These are phyloP conservation scores for Calvatia gigantea DNA, from an alignment of 768 basidiomycete species.

Conservation along the genomic window DNA sequence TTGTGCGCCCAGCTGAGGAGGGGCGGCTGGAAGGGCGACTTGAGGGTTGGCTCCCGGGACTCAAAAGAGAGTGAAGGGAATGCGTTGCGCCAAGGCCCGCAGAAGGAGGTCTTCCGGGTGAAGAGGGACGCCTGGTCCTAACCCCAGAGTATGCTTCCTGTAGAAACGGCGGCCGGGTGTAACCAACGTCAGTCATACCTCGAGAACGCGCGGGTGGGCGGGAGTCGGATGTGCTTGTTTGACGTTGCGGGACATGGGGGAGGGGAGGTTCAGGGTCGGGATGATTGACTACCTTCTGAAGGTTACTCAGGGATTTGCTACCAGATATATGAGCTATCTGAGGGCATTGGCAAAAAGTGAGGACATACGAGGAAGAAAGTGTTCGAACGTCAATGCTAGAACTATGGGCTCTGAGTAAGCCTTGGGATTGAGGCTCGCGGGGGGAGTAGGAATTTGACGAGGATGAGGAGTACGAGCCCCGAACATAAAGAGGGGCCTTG, in stretches of 20 bases:
- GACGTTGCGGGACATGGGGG: conserved; percentile 22
- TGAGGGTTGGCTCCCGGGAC: conserved; percentile 7
- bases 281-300: conserved; percentile 1
- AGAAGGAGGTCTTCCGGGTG: conserved; percentile 6
- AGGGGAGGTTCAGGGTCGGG: conserved; percentile 23
- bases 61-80: conserved; percentile 6
- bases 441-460: conserved; percentile 49
- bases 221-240: conserved; percentile 30
- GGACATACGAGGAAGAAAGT: conserved; percentile 10
- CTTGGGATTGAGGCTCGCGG: conserved; percentile 24
- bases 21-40: conserved; percentile 13
- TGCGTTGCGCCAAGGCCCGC: conserved; percentile 5
- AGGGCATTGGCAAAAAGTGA: neutral
- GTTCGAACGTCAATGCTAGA: neutral
- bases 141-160: conserved; percentile 20
- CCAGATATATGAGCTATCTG: neutral
- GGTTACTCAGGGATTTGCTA: conserved; percentile 6
- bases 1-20: conserved; percentile 9
- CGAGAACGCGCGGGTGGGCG: conserved; percentile 44
- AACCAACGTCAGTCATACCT: conserved; percentile 43
- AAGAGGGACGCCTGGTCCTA: conserved; percentile 5
- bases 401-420: neutral
- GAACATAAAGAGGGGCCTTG: conserved; percentile 34
- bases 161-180: conserved; percentile 29
- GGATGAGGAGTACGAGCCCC: conserved; percentile 55